Evolutionary conservation across 2,329 filamentous ascomycete genomes (phyloP).

Genomic region (Cladophialophora bantiana): DNA sequence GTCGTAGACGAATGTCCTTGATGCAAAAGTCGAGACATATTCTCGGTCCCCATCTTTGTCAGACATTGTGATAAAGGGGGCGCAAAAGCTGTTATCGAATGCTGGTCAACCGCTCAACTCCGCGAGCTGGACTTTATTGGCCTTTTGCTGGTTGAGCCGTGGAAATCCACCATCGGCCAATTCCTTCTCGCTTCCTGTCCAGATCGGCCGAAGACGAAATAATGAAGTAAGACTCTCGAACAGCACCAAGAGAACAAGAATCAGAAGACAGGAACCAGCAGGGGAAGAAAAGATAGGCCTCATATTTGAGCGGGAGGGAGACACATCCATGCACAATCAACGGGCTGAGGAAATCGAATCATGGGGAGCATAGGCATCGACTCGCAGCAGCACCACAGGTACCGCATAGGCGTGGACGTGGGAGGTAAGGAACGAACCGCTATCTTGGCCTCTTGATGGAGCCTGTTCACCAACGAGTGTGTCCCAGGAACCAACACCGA

Average conservation of each 20-base stretch:
- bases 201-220: background rate
- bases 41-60: background rate
- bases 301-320: background rate
- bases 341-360: slow-evolving; percentile 14
- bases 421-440: slow-evolving; percentile 20
- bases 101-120: background rate
- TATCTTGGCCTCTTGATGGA: background rate
- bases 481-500: slow-evolving; percentile 32
- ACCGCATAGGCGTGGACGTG: slow-evolving; percentile 33
- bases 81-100: background rate
- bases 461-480: background rate
- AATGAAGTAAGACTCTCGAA: too few relatives aligned
- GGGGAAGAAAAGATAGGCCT: background rate
- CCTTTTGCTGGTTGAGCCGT: too few relatives aligned
- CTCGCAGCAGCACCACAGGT: slow-evolving; percentile 14
- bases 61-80: background rate
- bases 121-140: background rate
- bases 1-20: background rate
- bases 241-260: background rate
- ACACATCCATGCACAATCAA: background rate
- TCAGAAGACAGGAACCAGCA: background rate
- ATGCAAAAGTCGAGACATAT: background rate
- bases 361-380: slow-evolving; percentile 29
- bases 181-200: background rate
- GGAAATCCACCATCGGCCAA: background rate